Evolutionary conservation across 106 monocot species (phyloP).

Genomic region (Ottelia alismoides): DNA sequence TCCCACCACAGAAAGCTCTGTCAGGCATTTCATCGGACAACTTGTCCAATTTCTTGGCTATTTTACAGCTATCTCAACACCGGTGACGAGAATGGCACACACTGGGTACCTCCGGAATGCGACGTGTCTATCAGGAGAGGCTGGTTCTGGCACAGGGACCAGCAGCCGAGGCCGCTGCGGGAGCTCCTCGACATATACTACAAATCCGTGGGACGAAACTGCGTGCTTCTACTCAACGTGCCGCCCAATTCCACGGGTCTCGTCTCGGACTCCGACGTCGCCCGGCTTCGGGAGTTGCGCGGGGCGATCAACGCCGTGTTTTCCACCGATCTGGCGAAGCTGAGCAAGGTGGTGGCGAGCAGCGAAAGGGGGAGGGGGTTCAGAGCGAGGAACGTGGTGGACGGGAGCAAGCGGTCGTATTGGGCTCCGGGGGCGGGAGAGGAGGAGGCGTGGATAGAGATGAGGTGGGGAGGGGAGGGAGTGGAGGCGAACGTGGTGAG

Average conservation of each 20-base stretch:
- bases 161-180: constrained; percentile 46
- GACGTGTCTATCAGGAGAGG: constrained; percentile 80
- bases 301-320: constrained; percentile 50
- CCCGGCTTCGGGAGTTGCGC: constrained; percentile 45
- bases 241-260: constrained; percentile 81
- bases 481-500: constrained; percentile 62
- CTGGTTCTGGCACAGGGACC: constrained; percentile 86
- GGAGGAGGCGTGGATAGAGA: constrained; percentile 42
- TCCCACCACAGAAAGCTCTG: too few species aligned
- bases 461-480: constrained; percentile 2
- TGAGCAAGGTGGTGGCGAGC: constrained; percentile 34
- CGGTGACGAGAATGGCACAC: constrained; percentile 50
- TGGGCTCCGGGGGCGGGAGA: constrained; percentile 39
- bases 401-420: constrained; percentile 35
- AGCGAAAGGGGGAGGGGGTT: constrained; percentile 54
- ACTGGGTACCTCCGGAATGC: constrained; percentile 96
- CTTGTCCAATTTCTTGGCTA: too few species aligned
- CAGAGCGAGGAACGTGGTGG: constrained; percentile 33
- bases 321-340: constrained; percentile 31
- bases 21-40: too few species aligned
- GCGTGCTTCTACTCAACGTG: constrained; percentile 80
- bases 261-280: constrained; percentile 34
- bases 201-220: constrained; percentile 83
- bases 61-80: constrained; percentile 65
- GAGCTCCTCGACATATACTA: constrained; percentile 74